These are phyloP conservation scores for Claviceps arundinis DNA, from an alignment of 2,329 filamentous ascomycete species.

Conservation along the genomic window DNA sequence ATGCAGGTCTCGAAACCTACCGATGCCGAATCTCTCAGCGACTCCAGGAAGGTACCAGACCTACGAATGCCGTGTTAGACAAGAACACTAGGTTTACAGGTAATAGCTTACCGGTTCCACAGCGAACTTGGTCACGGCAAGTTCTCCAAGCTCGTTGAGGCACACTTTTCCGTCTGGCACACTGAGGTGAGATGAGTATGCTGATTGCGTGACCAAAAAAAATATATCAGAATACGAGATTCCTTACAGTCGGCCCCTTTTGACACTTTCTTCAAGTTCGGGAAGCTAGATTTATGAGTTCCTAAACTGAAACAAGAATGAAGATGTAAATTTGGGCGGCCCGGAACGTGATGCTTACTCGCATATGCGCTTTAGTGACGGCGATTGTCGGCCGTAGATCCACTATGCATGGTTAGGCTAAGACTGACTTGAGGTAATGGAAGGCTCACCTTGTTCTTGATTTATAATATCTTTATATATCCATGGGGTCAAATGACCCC, in stretches of 20 bases:
- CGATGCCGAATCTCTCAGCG: conserved; percentile 84
- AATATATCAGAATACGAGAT: neutral
- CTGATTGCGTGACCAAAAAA: neutral
- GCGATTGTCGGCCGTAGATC: conserved; percentile 87
- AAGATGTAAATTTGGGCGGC: neutral
- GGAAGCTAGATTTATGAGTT: conserved; percentile 42
- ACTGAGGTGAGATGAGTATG: conserved; percentile 17
- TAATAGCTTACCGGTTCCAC: conserved; percentile 65
- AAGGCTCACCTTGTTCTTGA: conserved; percentile 48
- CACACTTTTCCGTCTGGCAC: conserved; percentile 78
- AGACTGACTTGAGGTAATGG: neutral
- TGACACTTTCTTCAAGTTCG: conserved; percentile 82
- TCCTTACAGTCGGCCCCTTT: conserved; percentile 55
- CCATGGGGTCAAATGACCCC: conserved; percentile 77
- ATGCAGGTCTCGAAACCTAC: conserved; percentile 25
- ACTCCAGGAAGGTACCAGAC: conserved; percentile 78
- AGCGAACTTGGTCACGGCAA: conserved; percentile 91
- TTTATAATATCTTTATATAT: conserved; percentile 68
- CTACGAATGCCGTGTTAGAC: conserved; percentile 13
- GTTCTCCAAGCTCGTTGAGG: conserved; percentile 70
- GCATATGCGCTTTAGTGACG: conserved; percentile 88
- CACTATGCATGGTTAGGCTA: conserved; percentile 28
- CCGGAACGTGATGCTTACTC: conserved; percentile 25
- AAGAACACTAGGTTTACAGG: neutral
- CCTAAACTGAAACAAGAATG: neutral